Base-by-base conservation (phyloP, 2,329 filamentous ascomycete genomes). In the Colletotrichum sp. region DNA sequence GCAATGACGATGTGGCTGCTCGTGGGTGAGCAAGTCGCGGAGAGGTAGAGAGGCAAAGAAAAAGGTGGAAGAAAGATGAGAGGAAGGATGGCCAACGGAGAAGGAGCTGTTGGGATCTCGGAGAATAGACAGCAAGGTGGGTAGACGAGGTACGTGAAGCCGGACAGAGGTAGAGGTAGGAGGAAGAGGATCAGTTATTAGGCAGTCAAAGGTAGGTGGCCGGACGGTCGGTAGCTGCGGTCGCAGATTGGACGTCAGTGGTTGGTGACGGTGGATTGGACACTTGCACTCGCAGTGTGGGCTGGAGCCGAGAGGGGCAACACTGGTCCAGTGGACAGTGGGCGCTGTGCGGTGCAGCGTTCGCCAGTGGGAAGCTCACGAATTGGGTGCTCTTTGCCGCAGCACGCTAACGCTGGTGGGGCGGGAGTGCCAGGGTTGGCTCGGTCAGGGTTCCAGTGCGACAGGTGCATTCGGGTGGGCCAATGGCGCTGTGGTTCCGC, bases 241-340 rank as follows among this genome's bases (percentile, higher is more conserved):
- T 71, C 62, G 72, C 68, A 62, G 72, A 72, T 75, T 75, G 64
- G 59, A 73, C 34, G 55, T 62, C 57, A 34, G 62, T 66, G 48
- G 72, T 75, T 75, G 63, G 69, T 64, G 63, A 68, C 39, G 34
- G 72, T 71, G 72, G 72, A 59, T 68, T 73, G 34, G 32, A 22
- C 30, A 32, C 57, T 60, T 60, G 24, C 57, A 60, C 28, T 22
- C 36, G 59, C 30, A 60, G 63, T 68, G 60, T 34, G 60, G 62
- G 39, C 63, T 70, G 66, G 65, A 52, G 65, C 44, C 70, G 64
- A 59, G 63, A 75, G 73, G 73, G 73, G 73, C 73, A 75, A 63
- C 63, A 15, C 48, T 32, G 32, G 12, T 10, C 32, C 28, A 24
- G 44, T 52, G 12, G 44, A 24, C 44, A 13, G 44, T 52, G 44